Base-by-base conservation (phyloP, 306 rosid species). In the Canavalia ensiformis region DNA sequence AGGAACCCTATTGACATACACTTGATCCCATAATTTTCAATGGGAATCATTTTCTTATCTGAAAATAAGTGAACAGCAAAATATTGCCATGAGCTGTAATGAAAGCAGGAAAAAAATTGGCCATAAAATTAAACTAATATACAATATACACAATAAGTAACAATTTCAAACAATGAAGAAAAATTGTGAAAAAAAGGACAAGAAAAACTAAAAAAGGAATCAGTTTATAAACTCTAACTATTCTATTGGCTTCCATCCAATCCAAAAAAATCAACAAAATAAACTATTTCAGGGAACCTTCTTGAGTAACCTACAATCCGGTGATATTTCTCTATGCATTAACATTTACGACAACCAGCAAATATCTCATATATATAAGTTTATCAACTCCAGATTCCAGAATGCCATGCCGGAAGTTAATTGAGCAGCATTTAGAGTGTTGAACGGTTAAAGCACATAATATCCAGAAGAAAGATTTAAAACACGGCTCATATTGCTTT, bases 1-100 rank as follows among this genome's bases (percentile, higher is more conserved):
- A 93, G 98, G 65, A 95, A 88, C 56, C 98, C 99, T 47, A 93
- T 95, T 71, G 98, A 93, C 99, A 95, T 95, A 76, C 99, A 93
- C 88, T 95, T 93, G 71, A 95, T 92, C 84, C 99, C 96, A 75
- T 93, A 75, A 86, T 81, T 93, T 88, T 91, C 94, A 52, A 95
- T 73, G 37, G 99, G 98, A 87, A 95, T 81, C 96, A 95, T 93
- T 87, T 92, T 95, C 76, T 88, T 95, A 78, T 90, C 99, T 95
- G 91, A 84, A 50, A 81, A 71, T 76, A 79, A 78, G 72, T 55
- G 49, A 85, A 76, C 33, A 59, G 84, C 8, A 62, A 58, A 28
- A 29, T 76, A 80, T 81, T 28, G 56, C 73, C 45, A 63, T 42
- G 30, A 31, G 69, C 79, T 35, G 47, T 52, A 51, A 60, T 35